Base-by-base conservation (phyloP, 148 eudicot species). In the Rhododendron kiyosumense region DNA sequence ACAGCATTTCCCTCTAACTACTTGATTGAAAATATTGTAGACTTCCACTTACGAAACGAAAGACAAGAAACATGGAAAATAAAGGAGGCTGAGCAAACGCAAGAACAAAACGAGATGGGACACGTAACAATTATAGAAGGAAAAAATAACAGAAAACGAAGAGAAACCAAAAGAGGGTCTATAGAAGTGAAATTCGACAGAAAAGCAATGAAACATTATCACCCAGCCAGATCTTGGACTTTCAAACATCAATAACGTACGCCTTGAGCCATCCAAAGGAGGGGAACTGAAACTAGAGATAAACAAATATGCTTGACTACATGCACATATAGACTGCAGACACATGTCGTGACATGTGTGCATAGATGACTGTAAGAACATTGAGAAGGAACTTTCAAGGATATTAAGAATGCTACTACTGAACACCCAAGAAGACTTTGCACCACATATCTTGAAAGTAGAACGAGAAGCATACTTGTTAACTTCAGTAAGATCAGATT, bases 401-500 rank as follows among this genome's bases (percentile, higher is more conserved):
- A 57, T 32, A 36, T 78, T 20, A 81, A 59, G 71, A 67, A 57
- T 36, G 30, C 17, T 18, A 48, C 7, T 48, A 73, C 2, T 71
- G 34, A 75, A 49, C 9, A 73, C 17, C 17, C 54, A 52, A 38
- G 54, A 34, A 32, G 13, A 28, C 7, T 3, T 49, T 18, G 43
- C 38, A 38, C 13, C 46, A 52, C 57, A 52, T 71, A 67, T 71
- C 30, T 59, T 78, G 49, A 52, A 61, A 7, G 45, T 57, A 84
- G 83, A 75, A 22, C 24, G 36, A 85, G 57, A 87, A 73, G 85
- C 90, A 80, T 95, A 95, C 99, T 92, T 91, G 95, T 94, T 96
- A 86, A 95, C 98, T 89, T 93, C 94, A 85, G 84, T 30, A 11
- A 95, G 94, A 86, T 88, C 63, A 49, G 98, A 95, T 85, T 95